These are phyloP conservation scores for Monilinia fructigena DNA, from an alignment of 2,329 filamentous ascomycete genomes.

Conservation along the genomic window DNA sequence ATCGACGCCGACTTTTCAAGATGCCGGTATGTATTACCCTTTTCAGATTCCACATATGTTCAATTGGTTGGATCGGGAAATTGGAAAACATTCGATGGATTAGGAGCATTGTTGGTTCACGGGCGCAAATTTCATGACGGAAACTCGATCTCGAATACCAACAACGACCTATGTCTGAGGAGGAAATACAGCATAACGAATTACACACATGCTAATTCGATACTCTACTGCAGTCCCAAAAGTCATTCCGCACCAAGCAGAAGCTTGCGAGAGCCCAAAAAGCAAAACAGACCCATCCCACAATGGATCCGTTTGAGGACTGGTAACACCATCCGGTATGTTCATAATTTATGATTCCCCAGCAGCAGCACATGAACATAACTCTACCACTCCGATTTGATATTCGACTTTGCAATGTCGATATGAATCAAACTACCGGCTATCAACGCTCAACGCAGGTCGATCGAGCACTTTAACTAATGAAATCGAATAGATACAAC, in stretches of 20 bases:
- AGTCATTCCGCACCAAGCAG: constrained; percentile 99
- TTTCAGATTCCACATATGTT: neutral
- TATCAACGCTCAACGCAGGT: neutral
- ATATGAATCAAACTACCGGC: neutral
- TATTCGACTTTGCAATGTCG: neutral
- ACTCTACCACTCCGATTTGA: neutral
- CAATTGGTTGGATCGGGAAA: neutral
- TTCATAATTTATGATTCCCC: constrained; percentile 17
- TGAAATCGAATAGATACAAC: constrained; percentile 75
- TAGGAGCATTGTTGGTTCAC: constrained; percentile 5
- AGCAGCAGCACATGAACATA: neutral
- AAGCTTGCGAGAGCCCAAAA: constrained; percentile 99
- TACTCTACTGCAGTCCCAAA: constrained; percentile 75
- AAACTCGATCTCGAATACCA: constrained; percentile 14
- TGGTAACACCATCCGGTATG: constrained; percentile 97
- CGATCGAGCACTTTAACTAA: constrained; percentile 21
- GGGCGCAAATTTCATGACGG: constrained; percentile 1
- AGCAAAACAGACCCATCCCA: constrained; percentile 99
- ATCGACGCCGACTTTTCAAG: constrained; percentile 46
- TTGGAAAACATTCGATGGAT: neutral
- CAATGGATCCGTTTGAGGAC: constrained; percentile 99
- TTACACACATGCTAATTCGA: constrained; percentile 27
- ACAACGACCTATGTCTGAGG: constrained; percentile 8
- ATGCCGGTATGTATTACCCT: constrained; percentile 51
- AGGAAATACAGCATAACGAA: constrained; percentile 22